Base-by-base conservation (phyloP, 108 stramenopile species). In the Cyclostephanos tholiformis region DNA sequence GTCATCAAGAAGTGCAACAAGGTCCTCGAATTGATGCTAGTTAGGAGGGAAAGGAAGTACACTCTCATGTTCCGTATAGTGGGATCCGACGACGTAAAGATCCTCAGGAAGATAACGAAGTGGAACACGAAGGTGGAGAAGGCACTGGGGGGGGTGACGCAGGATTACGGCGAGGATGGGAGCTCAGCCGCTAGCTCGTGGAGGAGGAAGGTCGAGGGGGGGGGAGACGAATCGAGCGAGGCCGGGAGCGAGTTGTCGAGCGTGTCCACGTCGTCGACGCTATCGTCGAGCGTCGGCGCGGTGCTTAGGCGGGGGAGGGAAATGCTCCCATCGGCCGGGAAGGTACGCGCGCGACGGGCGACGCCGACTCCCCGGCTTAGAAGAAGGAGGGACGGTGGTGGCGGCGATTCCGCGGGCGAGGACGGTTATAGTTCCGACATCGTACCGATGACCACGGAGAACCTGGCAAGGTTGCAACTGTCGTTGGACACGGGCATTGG, bases 1-100 rank as follows among this genome's bases (percentile, higher is more conserved):
- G 92, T 94, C 8, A 94, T 94, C 72, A 94, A 91, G 68, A 91
- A 89, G 63, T 91, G 92, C 63, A 94, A 94, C 71, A 86, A 88
- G 79, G 89, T 94, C 11, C 60, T 94, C 67, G 92, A 94, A 59
- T 80, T 79, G 25, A 91, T 94, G 92, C 65, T 94, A 16, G 90
- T 94, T 2, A 65, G 88, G 30, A 65, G 92, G 30, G 92, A 94
- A 57, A 73, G 89, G 14, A 84, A 88, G 50, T 94, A 94, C 70
- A 91, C 91, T 1, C 77, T 94, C 27, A 84, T 92, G 69, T 89
- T 92, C 70, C 86, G 91, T 10, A 70, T 94, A 26, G 87, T 87
- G 22, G 80, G 82, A 14, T 76, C 87, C 6, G 46, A 67, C 23
- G 89, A 92, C 63, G 26, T 58, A 4, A 80, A 84, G 53, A 79